These are phyloP conservation scores for Cyclotella cryptica DNA, from an alignment of 108 stramenopile genomes.

Conservation along the genomic window DNA sequence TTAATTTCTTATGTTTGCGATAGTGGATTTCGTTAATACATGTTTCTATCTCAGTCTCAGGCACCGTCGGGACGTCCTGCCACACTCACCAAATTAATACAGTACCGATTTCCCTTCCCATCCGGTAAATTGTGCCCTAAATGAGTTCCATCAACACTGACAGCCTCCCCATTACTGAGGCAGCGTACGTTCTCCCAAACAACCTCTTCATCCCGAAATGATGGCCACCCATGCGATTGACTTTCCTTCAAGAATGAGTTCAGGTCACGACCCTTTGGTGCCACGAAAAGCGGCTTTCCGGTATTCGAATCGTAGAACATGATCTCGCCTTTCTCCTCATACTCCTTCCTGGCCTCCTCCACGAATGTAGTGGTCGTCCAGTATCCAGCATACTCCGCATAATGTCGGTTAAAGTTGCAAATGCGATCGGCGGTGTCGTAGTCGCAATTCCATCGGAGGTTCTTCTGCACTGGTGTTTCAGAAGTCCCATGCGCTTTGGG, in stretches of 20 bases:
- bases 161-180: slow-evolving; percentile 81
- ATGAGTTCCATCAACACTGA: slow-evolving; percentile 86
- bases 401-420: slow-evolving; percentile 89
- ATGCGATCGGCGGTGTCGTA: slow-evolving; percentile 82
- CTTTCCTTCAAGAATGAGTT: slow-evolving; percentile 82
- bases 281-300: slow-evolving; percentile 81
- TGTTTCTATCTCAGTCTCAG: neutral
- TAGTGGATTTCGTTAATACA: neutral
- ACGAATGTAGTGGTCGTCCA: slow-evolving; percentile 68
- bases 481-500: slow-evolving; percentile 84
- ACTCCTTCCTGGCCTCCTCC: slow-evolving; percentile 53
- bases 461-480: slow-evolving; percentile 69
- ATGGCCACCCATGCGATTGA: slow-evolving; percentile 83
- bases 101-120: slow-evolving; percentile 85
- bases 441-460: slow-evolving; percentile 84
- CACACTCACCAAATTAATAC: slow-evolving; percentile 92
- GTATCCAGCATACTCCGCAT: slow-evolving; percentile 88
- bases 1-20: too few relatives aligned
- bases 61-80: slow-evolving; percentile 63
- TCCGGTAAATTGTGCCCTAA: slow-evolving; percentile 79
- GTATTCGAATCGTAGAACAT: slow-evolving; percentile 90
- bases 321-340: slow-evolving; percentile 46
- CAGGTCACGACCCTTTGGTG: slow-evolving; percentile 78
- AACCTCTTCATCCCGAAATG: slow-evolving; percentile 90
- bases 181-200: slow-evolving; percentile 91